Evolutionary conservation across 2,329 filamentous ascomycete genomes (phyloP).

Genomic region (Cladosporium sp.): DNA sequence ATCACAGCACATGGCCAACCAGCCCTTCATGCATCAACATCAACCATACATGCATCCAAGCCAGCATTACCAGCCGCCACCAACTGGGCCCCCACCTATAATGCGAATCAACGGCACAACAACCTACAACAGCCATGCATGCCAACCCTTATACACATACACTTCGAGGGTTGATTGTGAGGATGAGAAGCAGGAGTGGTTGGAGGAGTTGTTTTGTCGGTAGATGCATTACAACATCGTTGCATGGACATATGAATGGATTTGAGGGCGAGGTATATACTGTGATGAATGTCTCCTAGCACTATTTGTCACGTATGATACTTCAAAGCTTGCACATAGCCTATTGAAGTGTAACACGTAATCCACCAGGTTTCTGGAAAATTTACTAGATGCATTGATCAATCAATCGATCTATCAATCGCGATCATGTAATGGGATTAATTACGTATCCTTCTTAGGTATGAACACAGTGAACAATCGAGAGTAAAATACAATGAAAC

Average conservation of each 20-base stretch:
- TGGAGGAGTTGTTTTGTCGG: neutral
- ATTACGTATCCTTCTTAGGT: neutral
- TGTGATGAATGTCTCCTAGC: too few species aligned
- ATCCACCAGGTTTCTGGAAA: too few species aligned
- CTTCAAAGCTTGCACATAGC: too few species aligned
- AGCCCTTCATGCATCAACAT: neutral
- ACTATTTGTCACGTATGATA: too few species aligned
- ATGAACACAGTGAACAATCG: neutral
- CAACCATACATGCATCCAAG: neutral
- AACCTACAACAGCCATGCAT: conserved; percentile 2
- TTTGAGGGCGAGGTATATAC: too few species aligned
- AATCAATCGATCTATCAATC: too few species aligned
- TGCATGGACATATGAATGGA: neutral
- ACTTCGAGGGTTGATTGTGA: neutral
- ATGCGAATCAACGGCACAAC: neutral
- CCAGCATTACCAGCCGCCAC: neutral
- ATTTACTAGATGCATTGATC: too few species aligned
- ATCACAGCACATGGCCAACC: neutral
- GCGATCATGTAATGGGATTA: neutral
- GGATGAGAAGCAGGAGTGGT: neutral
- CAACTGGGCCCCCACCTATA: neutral
- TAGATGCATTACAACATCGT: neutral
- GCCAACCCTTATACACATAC: neutral
- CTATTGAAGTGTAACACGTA: too few species aligned
- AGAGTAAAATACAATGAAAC: neutral